Evolutionary conservation across 176 grass and related monocot genomes (phyloP), one percentile per base, ranked within the genome.

Genomic region (Carex kokanica): DNA sequence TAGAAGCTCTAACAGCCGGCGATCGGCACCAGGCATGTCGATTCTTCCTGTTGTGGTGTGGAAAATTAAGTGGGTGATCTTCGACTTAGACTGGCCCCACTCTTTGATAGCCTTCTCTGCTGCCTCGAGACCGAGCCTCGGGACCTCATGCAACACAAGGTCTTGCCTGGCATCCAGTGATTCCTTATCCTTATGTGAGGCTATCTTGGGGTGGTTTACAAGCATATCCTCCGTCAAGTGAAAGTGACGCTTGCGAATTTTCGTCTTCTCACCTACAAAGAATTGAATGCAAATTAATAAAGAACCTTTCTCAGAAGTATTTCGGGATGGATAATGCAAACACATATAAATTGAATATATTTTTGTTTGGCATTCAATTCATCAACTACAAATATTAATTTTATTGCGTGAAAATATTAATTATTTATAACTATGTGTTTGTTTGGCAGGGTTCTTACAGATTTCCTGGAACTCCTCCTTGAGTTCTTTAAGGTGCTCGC

Each of bases 1-100:
- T n/a, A n/a, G n/a, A n/a, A n/a, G n/a, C n/a, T 60, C 47, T 14
- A 61, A 11, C 34, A 81, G 24, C 55, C 63, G 78, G 38, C 54
- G 32, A 20, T 81, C 78, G 17, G 78, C 47, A 47, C 78, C 78
- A 21, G 78, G 78, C 78, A 81, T 63, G 34, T 81, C 60, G 13
- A 81, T 36, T 10, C 78, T 41, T 18, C 78, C 78, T 12, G 78
- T 81, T 0, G 78, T 41, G 18, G 78, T 81, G 57, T 61, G 34
- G 78, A 81, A 81, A 8, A 81, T 20, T 8, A 81, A 16, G 51
- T 81, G 78, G 18, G 78, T 81, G 18, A 81, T 64, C 16, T 61
- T 81, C 3, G 78, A 81, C 34, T 24, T 81, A 0, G 78, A 18
- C 31, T 81, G 78, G 4, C 78, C 78, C 78, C 78, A 81, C 32